Conservation (phyloP, 225 moss, liverwort and hornwort species). For the Antitrichia curtipendula region DNA sequence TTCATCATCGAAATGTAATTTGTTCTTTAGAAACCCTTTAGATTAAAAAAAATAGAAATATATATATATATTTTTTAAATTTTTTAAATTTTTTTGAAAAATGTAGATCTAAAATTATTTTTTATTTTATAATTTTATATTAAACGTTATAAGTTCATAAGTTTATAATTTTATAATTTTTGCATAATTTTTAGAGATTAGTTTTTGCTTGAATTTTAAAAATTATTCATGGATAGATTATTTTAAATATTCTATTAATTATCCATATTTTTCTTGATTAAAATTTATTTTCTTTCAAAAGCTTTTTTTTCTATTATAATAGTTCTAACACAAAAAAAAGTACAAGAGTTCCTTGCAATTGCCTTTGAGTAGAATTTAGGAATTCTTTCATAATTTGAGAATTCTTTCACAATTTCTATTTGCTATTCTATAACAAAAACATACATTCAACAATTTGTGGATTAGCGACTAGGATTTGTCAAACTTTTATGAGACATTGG, state of each 20-base stretch:
- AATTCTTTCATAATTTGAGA: neutral
- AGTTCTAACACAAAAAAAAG: fast-evolving
- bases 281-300: no score
- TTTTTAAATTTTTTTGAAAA: no score
- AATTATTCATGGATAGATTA: neutral
- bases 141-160: no score
- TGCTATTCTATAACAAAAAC: neutral
- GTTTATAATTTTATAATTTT: no score
- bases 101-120: no score
- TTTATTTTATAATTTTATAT: no score
- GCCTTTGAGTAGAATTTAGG: neutral
- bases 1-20: neutral
- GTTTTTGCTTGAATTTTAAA: no score
- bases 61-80: no score
- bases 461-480: fast-evolving
- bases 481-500: neutral
- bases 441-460: neutral
- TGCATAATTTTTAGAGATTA: no score
- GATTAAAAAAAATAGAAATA: no score
- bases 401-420: neutral
- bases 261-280: neutral
- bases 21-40: no score
- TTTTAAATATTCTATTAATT: neutral
- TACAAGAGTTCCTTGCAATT: neutral
- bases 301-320: fast-evolving